A percentile compares a stretch with the other conserved stretches of the same genome.
These are phyloP conservation scores for Gyromitra esculenta DNA, from an alignment of 2,329 filamentous ascomycete genomes.

Conservation along the genomic window DNA sequence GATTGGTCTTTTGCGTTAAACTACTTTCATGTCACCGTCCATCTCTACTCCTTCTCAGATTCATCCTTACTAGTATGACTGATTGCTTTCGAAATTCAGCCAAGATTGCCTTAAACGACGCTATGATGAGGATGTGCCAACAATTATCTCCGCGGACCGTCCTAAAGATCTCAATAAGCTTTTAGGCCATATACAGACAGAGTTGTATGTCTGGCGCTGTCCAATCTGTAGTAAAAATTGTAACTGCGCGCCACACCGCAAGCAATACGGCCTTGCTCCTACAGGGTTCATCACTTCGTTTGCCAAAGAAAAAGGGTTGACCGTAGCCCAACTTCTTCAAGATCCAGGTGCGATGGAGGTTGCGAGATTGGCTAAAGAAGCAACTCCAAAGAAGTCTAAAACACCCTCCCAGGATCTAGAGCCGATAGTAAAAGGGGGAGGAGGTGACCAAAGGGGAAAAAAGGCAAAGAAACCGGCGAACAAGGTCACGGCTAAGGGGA, in stretches of 20 bases:
- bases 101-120: constrained; percentile 46
- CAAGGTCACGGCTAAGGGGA: not conserved
- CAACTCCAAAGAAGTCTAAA: constrained; percentile 22
- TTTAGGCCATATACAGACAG: constrained; percentile 45
- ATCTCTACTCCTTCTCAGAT: not conserved
- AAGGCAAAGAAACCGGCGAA: constrained; percentile 5
- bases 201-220: constrained; percentile 48
- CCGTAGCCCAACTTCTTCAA: constrained; percentile 39
- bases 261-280: constrained; percentile 42
- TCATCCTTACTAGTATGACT: not conserved
- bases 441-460: constrained; percentile 19
- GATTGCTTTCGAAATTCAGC: constrained; percentile 15
- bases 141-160: constrained; percentile 31
- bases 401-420: not conserved
- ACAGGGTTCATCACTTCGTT: constrained; percentile 32
- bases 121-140: constrained; percentile 35
- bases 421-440: not conserved
- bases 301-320: constrained; percentile 33
- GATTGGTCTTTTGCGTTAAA: not conserved
- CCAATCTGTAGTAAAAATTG: constrained; percentile 48
- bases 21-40: not conserved
- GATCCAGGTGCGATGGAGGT: constrained; percentile 34
- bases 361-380: constrained; percentile 21
- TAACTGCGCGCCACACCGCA: constrained; percentile 47
- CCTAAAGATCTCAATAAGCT: constrained; percentile 42